Base-by-base conservation (phyloP, 306 rosid species). In the Rosa persica region DNA sequence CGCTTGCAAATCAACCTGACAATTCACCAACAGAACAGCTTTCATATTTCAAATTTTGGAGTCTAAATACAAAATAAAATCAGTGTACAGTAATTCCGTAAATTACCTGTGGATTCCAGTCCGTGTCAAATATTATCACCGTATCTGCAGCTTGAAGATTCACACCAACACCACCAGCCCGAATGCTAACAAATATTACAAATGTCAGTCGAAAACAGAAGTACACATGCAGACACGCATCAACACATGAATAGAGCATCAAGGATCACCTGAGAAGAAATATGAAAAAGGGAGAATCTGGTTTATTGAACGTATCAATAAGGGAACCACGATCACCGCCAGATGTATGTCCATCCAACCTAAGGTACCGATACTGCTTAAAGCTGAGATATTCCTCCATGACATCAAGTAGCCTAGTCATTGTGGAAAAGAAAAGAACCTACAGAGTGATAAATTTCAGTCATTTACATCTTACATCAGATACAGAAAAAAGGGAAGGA, bases 81-180 rank as follows among this genome's bases (percentile, higher is more conserved):
- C 66, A 76, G 7, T 60, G 23, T 76, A 76, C 52, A 39, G 66
- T 47, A 78, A 71, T 62, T 64, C 30, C 47, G 36, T 47, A 79
- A 81, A 77, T 86, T 91, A 78, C 99, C 96, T 96, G 99, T 79
- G 99, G 99, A 83, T 96, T 96, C 99, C 99, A 96, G 89, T 96
- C 99, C 5, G 99, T 96, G 89, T 96, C 99, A 10, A 96, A 96
- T 79, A 96, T 89, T 79, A 96, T 96, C 68, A 96, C 99, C 1
- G 99, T 96, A 80, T 96, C 99, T 55, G 99, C 99, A 79, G 99
- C 99, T 88, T 96, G 99, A 88, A 96, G 99, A 90, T 96, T 96
- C 82, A 96, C 99, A 79, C 99, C 99, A 83, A 96, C 99, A 64
- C 98, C 99, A 86, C 99, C 99, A 79, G 99, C 99, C 55, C 99